Conservation (phyloP, 1,284 basidiomycete species). For the Cryptococcus jaspeensis region DNA sequence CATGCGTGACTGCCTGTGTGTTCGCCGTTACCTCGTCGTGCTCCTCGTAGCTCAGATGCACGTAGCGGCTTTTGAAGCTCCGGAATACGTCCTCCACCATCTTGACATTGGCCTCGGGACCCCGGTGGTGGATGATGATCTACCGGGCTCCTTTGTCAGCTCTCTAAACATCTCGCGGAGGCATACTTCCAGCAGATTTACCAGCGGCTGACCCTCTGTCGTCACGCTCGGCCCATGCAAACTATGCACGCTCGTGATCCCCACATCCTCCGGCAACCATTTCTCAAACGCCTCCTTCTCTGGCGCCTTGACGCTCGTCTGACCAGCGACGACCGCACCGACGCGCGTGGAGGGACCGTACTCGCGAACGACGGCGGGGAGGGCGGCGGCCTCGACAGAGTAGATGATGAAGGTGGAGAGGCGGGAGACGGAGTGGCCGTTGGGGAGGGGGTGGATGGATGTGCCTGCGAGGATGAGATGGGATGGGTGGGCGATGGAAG, state of each 20-base stretch:
- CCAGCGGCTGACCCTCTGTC: constrained; percentile 87
- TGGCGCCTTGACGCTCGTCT: constrained; percentile 96
- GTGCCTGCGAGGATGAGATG: constrained; percentile 14
- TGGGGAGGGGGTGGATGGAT: constrained; percentile 65
- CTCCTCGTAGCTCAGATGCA: constrained; percentile 91
- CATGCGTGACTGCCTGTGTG: constrained; percentile 96
- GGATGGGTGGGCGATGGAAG: background rate
- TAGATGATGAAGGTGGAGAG: constrained; percentile 87
- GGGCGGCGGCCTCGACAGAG: constrained; percentile 90
- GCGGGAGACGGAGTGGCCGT: constrained; percentile 81
- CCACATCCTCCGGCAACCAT: constrained; percentile 78
- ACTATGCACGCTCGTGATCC: constrained; percentile 91
- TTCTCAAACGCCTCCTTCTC: constrained; percentile 88
- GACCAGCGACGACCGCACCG: constrained; percentile 87
- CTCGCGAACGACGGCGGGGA: constrained; percentile 76
- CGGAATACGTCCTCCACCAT: constrained; percentile 81
- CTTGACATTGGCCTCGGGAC: constrained; percentile 66
- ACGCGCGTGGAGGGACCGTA: constrained; percentile 95
- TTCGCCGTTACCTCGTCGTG: constrained; percentile 96
- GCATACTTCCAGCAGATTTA: constrained; percentile 53
- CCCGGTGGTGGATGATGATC: constrained; percentile 88
- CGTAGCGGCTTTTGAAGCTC: constrained; percentile 81
- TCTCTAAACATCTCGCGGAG: background rate
- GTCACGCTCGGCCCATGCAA: constrained; percentile 91
- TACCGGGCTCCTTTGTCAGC: constrained; percentile 42